phyloP scores from a whole-genome alignment of 2,329 filamentous ascomycete genomes.

The Cytospora paraplurivora region DNA sequence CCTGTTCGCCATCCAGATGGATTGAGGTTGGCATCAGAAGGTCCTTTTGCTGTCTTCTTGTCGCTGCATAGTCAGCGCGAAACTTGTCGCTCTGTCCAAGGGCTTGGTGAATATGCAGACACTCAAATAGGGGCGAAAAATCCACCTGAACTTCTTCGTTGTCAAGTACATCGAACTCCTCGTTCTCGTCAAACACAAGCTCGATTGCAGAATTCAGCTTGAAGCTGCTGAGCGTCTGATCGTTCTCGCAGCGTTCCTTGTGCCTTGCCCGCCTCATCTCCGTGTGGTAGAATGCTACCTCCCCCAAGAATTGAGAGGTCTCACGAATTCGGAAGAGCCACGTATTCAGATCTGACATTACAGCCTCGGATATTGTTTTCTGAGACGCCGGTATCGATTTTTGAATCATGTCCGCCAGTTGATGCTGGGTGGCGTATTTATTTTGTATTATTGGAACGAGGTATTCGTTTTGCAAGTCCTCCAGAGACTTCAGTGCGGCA shows the following conservation, averaged over 20 bases:
- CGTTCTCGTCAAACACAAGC: constrained; percentile 89
- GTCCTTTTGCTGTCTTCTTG: constrained; percentile 88
- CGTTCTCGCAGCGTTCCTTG: constrained; percentile 76
- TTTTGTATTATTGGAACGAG: constrained; percentile 71
- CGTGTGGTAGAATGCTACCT: constrained; percentile 96
- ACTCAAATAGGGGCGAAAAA: constrained; percentile 92
- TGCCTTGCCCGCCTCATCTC: constrained; percentile 82
- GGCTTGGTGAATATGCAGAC: constrained; percentile 93
- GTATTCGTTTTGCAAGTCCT: constrained; percentile 95
- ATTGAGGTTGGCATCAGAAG: constrained; percentile 77
- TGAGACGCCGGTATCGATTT: constrained; percentile 92
- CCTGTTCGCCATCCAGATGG: constrained; percentile 78
- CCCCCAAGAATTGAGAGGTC: constrained; percentile 92
- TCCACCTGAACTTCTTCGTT: constrained; percentile 95
- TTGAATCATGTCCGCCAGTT: constrained; percentile 93
- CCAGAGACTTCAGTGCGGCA: constrained; percentile 86
- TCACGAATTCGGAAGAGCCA: constrained; percentile 96
- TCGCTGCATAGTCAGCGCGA: constrained; percentile 86
- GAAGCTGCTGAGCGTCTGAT: constrained; percentile 77
- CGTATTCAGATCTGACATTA: constrained; percentile 95
- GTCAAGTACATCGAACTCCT: constrained; percentile 93
- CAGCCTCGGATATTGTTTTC: constrained; percentile 89
- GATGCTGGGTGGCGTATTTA: constrained; percentile 91
- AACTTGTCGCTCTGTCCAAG: constrained; percentile 92
- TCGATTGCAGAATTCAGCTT: constrained; percentile 96